These are phyloP conservation scores for Boletus sensibilis DNA, from an alignment of 768 basidiomycete genomes.

Conservation along the genomic window DNA sequence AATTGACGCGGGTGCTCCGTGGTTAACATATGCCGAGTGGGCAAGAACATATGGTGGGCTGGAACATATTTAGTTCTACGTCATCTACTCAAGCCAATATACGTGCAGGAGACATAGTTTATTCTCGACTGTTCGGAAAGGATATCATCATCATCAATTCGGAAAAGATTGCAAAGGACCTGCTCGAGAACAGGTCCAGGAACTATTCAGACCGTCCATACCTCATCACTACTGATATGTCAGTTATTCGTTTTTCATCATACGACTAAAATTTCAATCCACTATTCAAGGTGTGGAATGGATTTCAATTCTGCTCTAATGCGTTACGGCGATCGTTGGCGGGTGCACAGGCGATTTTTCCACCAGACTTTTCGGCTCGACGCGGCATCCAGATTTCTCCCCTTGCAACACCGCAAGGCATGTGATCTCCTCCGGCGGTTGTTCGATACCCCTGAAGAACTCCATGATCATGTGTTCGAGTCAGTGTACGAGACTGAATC, in stretches of 20 bases:
- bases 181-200: constrained; percentile 2
- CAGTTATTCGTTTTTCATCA: not conserved
- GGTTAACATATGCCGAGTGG: no score
- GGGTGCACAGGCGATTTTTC: constrained; percentile 10
- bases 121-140: not conserved
- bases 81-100: not conserved
- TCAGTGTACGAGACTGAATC: not conserved
- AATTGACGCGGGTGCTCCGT: no score
- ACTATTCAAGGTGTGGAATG: not conserved
- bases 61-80: not conserved
- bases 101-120: not conserved
- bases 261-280: not conserved
- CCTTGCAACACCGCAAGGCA: not conserved
- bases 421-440: constrained; percentile 1
- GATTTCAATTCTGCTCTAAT: not conserved
- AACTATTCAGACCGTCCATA: constrained; percentile 9
- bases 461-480: constrained; percentile 3
- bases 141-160: no score
- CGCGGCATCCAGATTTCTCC: not conserved
- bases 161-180: not conserved
- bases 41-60: constrained; percentile 1
- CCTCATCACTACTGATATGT: not conserved
- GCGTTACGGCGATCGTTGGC: constrained; percentile 9
- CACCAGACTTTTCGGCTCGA: constrained; percentile 4
- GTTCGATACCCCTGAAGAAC: not conserved